Evolutionary conservation across 805 yeast species (phyloP).

Genomic region (Zygosaccharomyces pseudorouxii): DNA sequence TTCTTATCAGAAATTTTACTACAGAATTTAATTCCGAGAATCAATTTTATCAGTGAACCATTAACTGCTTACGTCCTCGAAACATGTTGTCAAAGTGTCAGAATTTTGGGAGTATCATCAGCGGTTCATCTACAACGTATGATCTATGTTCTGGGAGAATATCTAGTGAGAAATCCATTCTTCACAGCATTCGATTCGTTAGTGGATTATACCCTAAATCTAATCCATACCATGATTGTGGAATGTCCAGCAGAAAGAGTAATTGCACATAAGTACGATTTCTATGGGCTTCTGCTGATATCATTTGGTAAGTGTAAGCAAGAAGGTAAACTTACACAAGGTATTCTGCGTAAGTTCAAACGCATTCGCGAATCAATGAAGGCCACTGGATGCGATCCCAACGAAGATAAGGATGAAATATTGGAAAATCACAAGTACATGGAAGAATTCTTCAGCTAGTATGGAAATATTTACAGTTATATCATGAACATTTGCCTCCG

Average conservation of each 20-base stretch:
- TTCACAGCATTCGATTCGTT: conserved; percentile 21
- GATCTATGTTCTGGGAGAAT: conserved; percentile 28
- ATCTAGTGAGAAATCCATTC: conserved; percentile 27
- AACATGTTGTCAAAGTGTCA: conserved; percentile 2
- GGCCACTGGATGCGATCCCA: conserved; percentile 14
- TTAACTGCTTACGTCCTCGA: conserved; percentile 17
- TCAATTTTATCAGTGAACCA: conserved; percentile 20
- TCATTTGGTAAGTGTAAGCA: conserved; percentile 22
- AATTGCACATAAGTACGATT: conserved; percentile 24
- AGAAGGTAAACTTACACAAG: conserved; percentile 22
- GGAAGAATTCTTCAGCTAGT: conserved; percentile 6
- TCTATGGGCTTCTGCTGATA: conserved; percentile 21
- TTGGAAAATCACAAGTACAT: conserved; percentile 2
- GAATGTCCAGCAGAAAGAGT: conserved; percentile 22
- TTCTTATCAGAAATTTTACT: conserved; percentile 25
- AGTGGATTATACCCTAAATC: conserved; percentile 12
- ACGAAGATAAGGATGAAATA: conserved; percentile 10
- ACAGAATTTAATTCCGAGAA: conserved; percentile 27
- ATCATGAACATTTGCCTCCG: conserved; percentile 1
- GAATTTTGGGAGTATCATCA: conserved; percentile 9
- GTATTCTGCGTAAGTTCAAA: background rate
- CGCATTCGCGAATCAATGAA: conserved; percentile 7
- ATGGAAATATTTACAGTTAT: conserved; percentile 5
- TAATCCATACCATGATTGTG: conserved; percentile 11
- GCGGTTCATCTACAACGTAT: conserved; percentile 24